Base-by-base conservation (phyloP, 78 protist species). In the Dictyostelium firmibasis region DNA sequence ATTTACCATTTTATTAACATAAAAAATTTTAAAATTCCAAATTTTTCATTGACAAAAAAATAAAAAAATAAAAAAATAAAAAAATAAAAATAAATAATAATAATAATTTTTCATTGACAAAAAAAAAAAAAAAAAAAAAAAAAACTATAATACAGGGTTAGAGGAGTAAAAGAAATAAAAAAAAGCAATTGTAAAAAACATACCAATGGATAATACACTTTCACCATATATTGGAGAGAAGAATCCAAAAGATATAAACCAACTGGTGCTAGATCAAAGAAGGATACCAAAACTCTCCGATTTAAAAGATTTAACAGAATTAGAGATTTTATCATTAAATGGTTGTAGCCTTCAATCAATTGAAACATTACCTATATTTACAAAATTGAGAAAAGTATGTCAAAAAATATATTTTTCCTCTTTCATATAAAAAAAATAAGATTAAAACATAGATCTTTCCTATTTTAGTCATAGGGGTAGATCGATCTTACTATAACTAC, bases 271-370 rank as follows among this genome's bases (percentile, higher is more conserved):
- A 10, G 94, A 89, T 35, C 94, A 89, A 69, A 29, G 86, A 57
- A 78, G 94, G 57, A 43, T 87, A 23, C 83, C 50, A 27, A 78
- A 81, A 69, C 50, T 89, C 16, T 33, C 67, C 9, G 94, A 89
- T 81, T 64, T 89, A 43, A 64, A 69, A 50, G 70, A 38, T 18
- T 89, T 81, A 36, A 78, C 81, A 79, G 86, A 89, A 64, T 81
- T 89, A 57, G 94, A 89, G 64, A 89, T 69, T 60, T 81, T 89
- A 18, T 81, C 94, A 81, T 29, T 89, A 27, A 89, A 89, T 67
- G 84, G 84, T n/a, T 89, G 94, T 67, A 78, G 62, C 82, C 57
- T 89, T 43, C 94, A 89, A 31, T 81, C 94, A 9, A 89, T 89
- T 43, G 94, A 89, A 27, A 25, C 85, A 14, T 29, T 89, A 33